Percentiles rank a stretch among this genome's conserved stretches.
Conservation (phyloP, 345 rosid species). For the Gossypium anomalum region DNA sequence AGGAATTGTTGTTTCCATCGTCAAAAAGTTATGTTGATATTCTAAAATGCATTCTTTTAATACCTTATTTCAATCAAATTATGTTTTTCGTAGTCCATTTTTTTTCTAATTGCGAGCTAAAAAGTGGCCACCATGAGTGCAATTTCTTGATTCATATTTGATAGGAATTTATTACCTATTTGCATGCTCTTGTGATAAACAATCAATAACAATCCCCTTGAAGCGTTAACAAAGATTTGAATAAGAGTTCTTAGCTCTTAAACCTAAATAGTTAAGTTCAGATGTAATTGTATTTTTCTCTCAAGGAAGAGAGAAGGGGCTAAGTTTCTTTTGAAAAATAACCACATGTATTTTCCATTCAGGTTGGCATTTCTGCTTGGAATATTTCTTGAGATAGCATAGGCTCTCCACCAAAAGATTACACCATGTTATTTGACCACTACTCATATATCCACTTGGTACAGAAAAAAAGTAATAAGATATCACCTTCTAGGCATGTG, state of each 20-base stretch:
- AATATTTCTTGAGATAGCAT: slow-evolving; percentile 69
- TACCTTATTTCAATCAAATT: not conserved
- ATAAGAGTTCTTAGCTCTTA: not conserved
- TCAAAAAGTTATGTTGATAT: too few species aligned
- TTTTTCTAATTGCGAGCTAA: not conserved
- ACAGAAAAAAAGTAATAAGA: slow-evolving; percentile 67
- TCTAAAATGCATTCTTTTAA: too few species aligned
- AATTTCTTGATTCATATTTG: not conserved
- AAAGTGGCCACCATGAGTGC: not conserved
- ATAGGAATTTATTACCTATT: not conserved
- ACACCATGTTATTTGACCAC: slow-evolving; percentile 86
- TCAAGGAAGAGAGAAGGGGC: not conserved
- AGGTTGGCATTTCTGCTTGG: slow-evolving; percentile 92
- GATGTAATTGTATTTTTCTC: not conserved
- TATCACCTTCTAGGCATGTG: slow-evolving; percentile 42
- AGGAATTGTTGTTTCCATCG: not conserved
- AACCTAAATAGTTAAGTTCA: not conserved
- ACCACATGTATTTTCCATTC: not conserved
- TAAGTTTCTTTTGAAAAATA: not conserved
- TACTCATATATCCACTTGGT: slow-evolving; percentile 82
- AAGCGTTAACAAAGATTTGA: not conserved
- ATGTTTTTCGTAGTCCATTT: not conserved
- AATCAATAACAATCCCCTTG: not conserved
- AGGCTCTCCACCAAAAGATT: slow-evolving; percentile 88
- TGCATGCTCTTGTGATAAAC: not conserved